Evolutionary conservation across 345 rosid genomes (phyloP).

Genomic region (Salix viminalis): DNA sequence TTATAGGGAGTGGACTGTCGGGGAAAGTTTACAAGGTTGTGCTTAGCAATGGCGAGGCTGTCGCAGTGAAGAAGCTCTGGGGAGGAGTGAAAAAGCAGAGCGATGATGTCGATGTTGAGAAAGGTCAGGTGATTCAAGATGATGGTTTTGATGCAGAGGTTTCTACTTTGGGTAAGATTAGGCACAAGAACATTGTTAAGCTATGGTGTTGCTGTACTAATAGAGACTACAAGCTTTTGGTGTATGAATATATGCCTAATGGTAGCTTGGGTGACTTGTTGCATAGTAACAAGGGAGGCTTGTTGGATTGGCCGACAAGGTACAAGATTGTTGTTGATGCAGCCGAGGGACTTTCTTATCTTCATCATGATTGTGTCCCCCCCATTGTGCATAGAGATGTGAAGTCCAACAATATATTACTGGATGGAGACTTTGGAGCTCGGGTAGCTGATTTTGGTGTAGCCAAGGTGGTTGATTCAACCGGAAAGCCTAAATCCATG

Average conservation of each 20-base stretch:
- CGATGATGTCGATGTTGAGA: slow-evolving; percentile 53
- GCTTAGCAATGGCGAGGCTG: slow-evolving; percentile 71
- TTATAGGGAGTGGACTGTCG: slow-evolving; percentile 81
- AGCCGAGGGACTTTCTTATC: slow-evolving; percentile 89
- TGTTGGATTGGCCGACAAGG: slow-evolving; percentile 82
- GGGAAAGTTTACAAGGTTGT: slow-evolving; percentile 95
- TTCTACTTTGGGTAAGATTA: slow-evolving; percentile 82
- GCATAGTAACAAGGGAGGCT: slow-evolving; percentile 79
- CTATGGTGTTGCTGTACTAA: slow-evolving; percentile 95
- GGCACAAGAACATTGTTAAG: slow-evolving; percentile 97
- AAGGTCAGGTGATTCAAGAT: slow-evolving; percentile 52
- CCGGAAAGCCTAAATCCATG: slow-evolving; percentile 85
- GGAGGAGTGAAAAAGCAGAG: slow-evolving; percentile 48
- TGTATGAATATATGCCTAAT: slow-evolving; percentile 94
- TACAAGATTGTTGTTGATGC: slow-evolving; percentile 78
- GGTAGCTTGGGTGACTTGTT: slow-evolving; percentile 95
- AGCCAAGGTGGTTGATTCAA: slow-evolving; percentile 72
- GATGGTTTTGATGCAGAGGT: slow-evolving; percentile 87
- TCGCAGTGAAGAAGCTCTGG: slow-evolving; percentile 95
- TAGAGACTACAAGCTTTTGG: slow-evolving; percentile 84
- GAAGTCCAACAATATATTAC: slow-evolving; percentile 85
- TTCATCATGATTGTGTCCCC: slow-evolving; percentile 94
- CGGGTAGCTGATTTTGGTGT: slow-evolving; percentile 95
- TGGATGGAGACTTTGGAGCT: slow-evolving; percentile 90
- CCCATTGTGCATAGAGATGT: slow-evolving; percentile 95